Conservation (phyloP, 805 yeast genomes). For the Nakazawaea ishiwadae region DNA sequence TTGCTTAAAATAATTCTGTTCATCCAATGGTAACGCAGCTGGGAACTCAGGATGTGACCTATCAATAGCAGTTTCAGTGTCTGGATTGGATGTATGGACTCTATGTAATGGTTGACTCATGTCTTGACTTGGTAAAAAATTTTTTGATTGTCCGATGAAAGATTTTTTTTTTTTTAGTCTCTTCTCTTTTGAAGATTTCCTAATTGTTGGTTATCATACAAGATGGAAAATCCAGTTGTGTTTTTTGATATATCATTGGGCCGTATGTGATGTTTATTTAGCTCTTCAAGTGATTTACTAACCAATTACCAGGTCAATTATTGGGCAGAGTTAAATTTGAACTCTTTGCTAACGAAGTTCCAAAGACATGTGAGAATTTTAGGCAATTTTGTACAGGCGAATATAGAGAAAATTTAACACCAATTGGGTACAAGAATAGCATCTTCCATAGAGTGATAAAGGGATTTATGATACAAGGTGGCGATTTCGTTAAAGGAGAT, state of each 20-base stretch:
- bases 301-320: slow-evolving; percentile 14
- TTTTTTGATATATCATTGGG: slow-evolving; percentile 34
- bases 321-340: slow-evolving; percentile 42
- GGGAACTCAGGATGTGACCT: slow-evolving; percentile 71
- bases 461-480: slow-evolving; percentile 41
- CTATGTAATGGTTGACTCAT: slow-evolving; percentile 13
- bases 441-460: slow-evolving; percentile 36
- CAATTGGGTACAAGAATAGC: slow-evolving; percentile 38
- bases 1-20: slow-evolving; percentile 66
- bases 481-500: slow-evolving; percentile 39
- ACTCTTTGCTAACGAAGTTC: slow-evolving; percentile 34
- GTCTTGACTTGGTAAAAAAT: neutral
- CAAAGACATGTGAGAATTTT: slow-evolving; percentile 45
- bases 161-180: neutral
- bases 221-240: slow-evolving; percentile 28
- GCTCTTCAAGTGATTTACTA: neutral
- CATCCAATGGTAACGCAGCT: slow-evolving; percentile 68
- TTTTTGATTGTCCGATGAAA: neutral
- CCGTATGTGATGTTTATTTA: slow-evolving; percentile 1
- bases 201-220: neutral
- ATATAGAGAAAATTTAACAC: slow-evolving; percentile 29
- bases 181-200: neutral
- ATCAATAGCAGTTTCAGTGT: slow-evolving; percentile 71
- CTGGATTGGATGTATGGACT: slow-evolving; percentile 69
- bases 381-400: slow-evolving; percentile 52